Base-by-base conservation (phyloP, 345 rosid species). In the Erysimum cheiranthoides region DNA sequence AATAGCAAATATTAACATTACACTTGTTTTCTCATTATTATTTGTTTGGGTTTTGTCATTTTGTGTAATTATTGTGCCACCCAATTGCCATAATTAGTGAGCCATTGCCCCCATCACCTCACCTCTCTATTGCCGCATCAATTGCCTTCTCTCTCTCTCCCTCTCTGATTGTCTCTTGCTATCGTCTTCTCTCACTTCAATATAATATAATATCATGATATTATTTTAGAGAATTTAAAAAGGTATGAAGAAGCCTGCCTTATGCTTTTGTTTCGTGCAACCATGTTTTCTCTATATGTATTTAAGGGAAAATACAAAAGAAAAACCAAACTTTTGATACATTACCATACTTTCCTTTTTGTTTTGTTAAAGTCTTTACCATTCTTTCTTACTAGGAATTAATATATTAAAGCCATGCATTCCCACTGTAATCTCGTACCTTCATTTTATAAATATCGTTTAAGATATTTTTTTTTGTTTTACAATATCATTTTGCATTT, bases 11-110 rank as follows among this genome's bases (percentile, higher is more conserved):
- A 17, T 60, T 42, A 32, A 12, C 70, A 76, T 61, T 61, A 60
- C 46, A 39, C 56, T 51, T 61, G 14, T 58, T 57, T 57, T 13
- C 14, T 74, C 59, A 74, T 46, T 46, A 25, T 57, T 56, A 9
- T 38, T 14, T 66, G 47, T 30, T 39, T 75, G 45, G 39, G 28
- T 30, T 49, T 76, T 76, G 79, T 76, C 74, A 42, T 61, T 43
- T 75, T 61, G 57, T 75, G 74, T 51, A 61, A 76, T 76, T 21
- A 76, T 42, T 61, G 25, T 68, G 68, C 79, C 79, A 68, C 62
- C 79, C 54, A 75, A 75, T 68, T 42, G 21, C 68, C 78, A 75
- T 75, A 47, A 66, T 59, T 67, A 51, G 73, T 21, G 67, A 75
- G 69, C 69, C 79, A 76, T 8, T 76, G 50, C 64, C 1, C 47